Conservation (phyloP, 768 basidiomycete species). For the Udeniomyces megalosporus region DNA sequence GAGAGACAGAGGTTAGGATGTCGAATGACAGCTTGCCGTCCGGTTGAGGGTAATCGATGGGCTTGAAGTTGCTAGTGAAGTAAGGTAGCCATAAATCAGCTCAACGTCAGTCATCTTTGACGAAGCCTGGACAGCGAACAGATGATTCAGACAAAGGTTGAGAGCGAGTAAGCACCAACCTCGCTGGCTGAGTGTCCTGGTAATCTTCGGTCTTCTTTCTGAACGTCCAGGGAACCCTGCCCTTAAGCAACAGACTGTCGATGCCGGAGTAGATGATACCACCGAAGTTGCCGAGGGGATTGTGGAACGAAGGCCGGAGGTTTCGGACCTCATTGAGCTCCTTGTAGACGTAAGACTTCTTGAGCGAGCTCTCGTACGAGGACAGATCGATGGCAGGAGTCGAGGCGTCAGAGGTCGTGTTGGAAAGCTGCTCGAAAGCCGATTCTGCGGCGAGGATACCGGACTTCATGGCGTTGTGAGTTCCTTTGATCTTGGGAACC, state of each 20-base stretch:
- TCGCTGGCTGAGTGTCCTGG: constrained; percentile 52
- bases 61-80: constrained; percentile 38
- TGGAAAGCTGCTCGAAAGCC: constrained; percentile 46
- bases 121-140: background rate
- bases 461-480: constrained; percentile 97
- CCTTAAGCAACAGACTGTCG: constrained; percentile 68
- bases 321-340: constrained; percentile 86
- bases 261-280: constrained; percentile 79
- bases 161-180: constrained; percentile 22
- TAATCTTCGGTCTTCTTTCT: constrained; percentile 46
- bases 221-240: constrained; percentile 85
- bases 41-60: constrained; percentile 71
- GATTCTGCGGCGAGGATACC: constrained; percentile 94
- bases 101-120: no score
- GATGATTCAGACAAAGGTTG: background rate
- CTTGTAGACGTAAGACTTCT: constrained; percentile 63
- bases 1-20: constrained; percentile 68
- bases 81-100: background rate
- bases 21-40: constrained; percentile 86
- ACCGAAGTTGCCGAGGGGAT: constrained; percentile 61
- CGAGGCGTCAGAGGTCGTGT: background rate
- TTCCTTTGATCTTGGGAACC: constrained; percentile 61
- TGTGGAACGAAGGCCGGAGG: constrained; percentile 69
- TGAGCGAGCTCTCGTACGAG: constrained; percentile 51
- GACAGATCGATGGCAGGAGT: constrained; percentile 46